Percentiles rank a stretch among this genome's conserved stretches.
Evolutionary conservation across 352 stramenopile species (phyloP).

Genomic region (Discostella stelligera): DNA sequence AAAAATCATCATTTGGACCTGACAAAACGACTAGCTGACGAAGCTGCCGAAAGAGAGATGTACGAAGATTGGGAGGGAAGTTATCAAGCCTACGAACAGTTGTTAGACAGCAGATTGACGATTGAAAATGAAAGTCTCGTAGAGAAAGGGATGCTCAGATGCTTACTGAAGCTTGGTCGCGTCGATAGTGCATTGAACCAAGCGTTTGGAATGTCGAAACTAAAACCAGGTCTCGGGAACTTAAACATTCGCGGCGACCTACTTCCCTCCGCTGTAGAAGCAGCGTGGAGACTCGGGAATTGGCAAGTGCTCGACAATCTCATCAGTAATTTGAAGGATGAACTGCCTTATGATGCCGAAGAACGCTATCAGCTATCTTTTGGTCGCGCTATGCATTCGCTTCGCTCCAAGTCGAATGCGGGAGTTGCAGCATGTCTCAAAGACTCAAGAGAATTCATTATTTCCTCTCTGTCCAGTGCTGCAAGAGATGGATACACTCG

Average conservation of each 20-base stretch:
- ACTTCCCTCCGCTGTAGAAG: constrained; percentile 67
- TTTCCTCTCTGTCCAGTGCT: constrained; percentile 69
- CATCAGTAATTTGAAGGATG: constrained; percentile 37
- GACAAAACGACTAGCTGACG: constrained; percentile 40
- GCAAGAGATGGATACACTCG: constrained; percentile 79
- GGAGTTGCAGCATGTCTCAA: constrained; percentile 47
- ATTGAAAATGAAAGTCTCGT: constrained; percentile 14
- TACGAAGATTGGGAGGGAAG: constrained; percentile 75
- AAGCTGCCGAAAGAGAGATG: constrained; percentile 61
- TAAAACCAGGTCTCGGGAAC: constrained; percentile 17
- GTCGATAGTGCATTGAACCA: constrained; percentile 83
- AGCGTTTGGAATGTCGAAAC: constrained; percentile 62
- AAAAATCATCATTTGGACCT: constrained; percentile 47
- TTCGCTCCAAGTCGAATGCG: constrained; percentile 43
- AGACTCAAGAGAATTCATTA: constrained; percentile 61
- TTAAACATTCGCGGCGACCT: constrained; percentile 31
- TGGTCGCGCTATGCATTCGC: constrained; percentile 44
- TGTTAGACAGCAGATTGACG: constrained; percentile 65
- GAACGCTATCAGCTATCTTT: constrained; percentile 49
- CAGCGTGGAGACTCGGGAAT: constrained; percentile 79
- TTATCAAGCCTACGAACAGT: constrained; percentile 80
- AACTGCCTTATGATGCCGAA: constrained; percentile 31
- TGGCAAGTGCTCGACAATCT: constrained; percentile 77
- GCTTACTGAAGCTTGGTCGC: constrained; percentile 79
- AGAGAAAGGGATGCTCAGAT: constrained; percentile 66